Evolutionary conservation across 2,329 filamentous ascomycete species (phyloP).

Genomic region (Fusarium miscanthi): DNA sequence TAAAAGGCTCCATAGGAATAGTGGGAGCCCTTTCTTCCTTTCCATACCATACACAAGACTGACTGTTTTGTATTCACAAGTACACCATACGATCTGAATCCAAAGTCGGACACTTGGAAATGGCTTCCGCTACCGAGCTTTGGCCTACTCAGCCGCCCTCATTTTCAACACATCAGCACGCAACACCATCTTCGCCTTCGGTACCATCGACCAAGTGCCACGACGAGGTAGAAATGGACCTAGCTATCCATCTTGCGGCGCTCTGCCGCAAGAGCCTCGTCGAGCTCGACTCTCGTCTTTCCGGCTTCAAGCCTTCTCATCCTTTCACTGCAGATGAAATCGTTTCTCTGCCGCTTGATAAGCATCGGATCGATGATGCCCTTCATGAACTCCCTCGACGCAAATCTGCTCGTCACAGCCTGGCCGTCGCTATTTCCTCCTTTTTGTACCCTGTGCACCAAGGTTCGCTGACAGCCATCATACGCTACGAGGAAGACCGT

Average conservation of each 20-base stretch:
- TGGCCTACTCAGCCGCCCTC: slow-evolving; percentile 37
- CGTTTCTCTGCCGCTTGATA: slow-evolving; percentile 48
- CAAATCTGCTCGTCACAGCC: slow-evolving; percentile 47
- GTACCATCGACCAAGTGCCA: background rate
- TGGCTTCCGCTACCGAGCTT: slow-evolving; percentile 51
- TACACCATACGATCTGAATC: background rate
- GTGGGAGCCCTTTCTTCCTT: background rate
- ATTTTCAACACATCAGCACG: slow-evolving; percentile 11
- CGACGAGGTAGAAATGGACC: slow-evolving; percentile 39
- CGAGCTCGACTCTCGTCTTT: slow-evolving; percentile 42
- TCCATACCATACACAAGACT: background rate
- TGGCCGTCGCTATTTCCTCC: slow-evolving; percentile 48
- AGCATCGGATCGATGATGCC: slow-evolving; percentile 46
- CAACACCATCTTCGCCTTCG: background rate
- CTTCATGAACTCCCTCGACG: slow-evolving; percentile 51
- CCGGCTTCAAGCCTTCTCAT: slow-evolving; percentile 45
- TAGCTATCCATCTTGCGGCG: slow-evolving; percentile 45
- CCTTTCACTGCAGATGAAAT: slow-evolving; percentile 52
- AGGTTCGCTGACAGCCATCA: slow-evolving; percentile 51
- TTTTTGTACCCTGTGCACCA: slow-evolving; percentile 51
- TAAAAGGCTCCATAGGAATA: slow-evolving; percentile 1
- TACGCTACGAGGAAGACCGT: slow-evolving; percentile 53
- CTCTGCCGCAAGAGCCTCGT: slow-evolving; percentile 47
- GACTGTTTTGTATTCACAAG: background rate
- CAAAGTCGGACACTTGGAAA: slow-evolving; percentile 16